Evolutionary conservation across 1,139 yeast genomes (phyloP).

Genomic region (Taphrina confusa): DNA sequence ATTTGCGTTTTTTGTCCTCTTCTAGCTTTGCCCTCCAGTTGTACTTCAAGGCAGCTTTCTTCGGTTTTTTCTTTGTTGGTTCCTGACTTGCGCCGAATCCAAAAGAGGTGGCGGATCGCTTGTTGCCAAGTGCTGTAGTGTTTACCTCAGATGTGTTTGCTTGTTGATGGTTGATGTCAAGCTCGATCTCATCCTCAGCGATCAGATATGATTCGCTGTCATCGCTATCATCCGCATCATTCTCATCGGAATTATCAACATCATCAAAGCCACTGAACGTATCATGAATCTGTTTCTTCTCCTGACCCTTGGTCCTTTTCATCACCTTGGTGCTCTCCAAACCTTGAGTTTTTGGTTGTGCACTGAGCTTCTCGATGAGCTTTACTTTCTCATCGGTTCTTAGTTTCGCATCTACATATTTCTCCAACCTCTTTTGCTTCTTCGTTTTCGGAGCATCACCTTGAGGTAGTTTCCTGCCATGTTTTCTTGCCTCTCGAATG

Average conservation of each 20-base stretch:
- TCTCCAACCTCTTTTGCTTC: slow-evolving; percentile 64
- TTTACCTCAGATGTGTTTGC: not conserved
- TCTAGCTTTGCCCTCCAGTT: slow-evolving; percentile 34
- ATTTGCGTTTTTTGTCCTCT: slow-evolving; percentile 21
- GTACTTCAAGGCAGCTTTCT: slow-evolving; percentile 19
- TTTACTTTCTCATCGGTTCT: slow-evolving; percentile 85
- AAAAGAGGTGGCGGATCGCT: slow-evolving; percentile 1
- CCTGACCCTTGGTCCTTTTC: slow-evolving; percentile 65
- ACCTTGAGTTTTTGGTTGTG: slow-evolving; percentile 66
- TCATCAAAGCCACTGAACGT: slow-evolving; percentile 50
- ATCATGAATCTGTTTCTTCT: slow-evolving; percentile 46
- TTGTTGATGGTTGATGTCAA: not conserved
- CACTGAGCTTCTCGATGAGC: slow-evolving; percentile 72
- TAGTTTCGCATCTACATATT: slow-evolving; percentile 72
- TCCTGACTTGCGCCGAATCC: slow-evolving; percentile 5
- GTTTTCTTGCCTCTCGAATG: slow-evolving; percentile 64
- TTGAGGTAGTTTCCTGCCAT: slow-evolving; percentile 60
- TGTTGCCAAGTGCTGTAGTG: not conserved
- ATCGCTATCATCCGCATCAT: not conserved
- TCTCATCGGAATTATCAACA: slow-evolving; percentile 41
- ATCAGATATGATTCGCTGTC: slow-evolving; percentile 11
- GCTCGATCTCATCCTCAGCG: not conserved
- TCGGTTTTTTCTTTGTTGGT: slow-evolving; percentile 4
- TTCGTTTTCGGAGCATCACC: slow-evolving; percentile 51
- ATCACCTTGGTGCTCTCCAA: slow-evolving; percentile 79